Evolutionary conservation across 176 grass and related monocot genomes (phyloP).

Genomic region (Pontederia crassipes): DNA sequence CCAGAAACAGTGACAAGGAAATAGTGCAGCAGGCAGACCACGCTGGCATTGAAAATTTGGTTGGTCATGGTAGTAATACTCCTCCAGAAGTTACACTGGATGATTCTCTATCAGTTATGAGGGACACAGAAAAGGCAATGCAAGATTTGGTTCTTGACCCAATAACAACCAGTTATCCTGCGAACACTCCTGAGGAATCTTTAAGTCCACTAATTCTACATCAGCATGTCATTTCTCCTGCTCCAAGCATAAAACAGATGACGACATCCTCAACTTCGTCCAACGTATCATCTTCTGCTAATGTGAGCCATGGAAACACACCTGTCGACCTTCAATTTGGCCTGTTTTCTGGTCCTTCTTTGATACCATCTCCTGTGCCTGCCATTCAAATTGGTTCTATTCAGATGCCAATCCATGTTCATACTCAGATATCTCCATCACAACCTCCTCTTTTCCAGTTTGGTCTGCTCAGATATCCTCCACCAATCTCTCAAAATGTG

Average conservation of each 20-base stretch:
- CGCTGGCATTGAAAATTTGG: slow-evolving; percentile 24
- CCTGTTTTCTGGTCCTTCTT: slow-evolving; percentile 86
- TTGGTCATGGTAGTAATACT: slow-evolving; percentile 17
- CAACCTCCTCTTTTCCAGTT: slow-evolving; percentile 70
- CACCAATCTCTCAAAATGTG: slow-evolving; percentile 34
- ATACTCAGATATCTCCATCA: slow-evolving; percentile 56
- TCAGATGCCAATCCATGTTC: slow-evolving; percentile 95
- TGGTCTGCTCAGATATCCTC: slow-evolving; percentile 81
- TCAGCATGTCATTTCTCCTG: slow-evolving; percentile 19
- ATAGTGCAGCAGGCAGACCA: slow-evolving; percentile 19
- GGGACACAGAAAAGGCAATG: slow-evolving; percentile 51
- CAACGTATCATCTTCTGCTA: slow-evolving; percentile 29
- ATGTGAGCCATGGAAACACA: slow-evolving; percentile 40
- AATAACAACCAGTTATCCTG: slow-evolving; percentile 21
- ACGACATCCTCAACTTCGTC: slow-evolving; percentile 27
- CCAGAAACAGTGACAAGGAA: slow-evolving; percentile 43
- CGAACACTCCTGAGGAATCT: slow-evolving; percentile 25
- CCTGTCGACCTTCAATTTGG: slow-evolving; percentile 78
- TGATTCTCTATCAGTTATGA: slow-evolving; percentile 26
- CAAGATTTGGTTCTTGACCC: slow-evolving; percentile 51
- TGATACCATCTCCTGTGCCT: slow-evolving; percentile 79
- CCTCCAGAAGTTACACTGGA: slow-evolving; percentile 5
- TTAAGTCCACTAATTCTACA: slow-evolving; percentile 7
- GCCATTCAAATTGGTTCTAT: slow-evolving; percentile 98
- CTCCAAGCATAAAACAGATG: slow-evolving; percentile 43